These are phyloP conservation scores for Aureobasidium sp. DNA, from an alignment of 2,329 filamentous ascomycete species.

Conservation along the genomic window DNA sequence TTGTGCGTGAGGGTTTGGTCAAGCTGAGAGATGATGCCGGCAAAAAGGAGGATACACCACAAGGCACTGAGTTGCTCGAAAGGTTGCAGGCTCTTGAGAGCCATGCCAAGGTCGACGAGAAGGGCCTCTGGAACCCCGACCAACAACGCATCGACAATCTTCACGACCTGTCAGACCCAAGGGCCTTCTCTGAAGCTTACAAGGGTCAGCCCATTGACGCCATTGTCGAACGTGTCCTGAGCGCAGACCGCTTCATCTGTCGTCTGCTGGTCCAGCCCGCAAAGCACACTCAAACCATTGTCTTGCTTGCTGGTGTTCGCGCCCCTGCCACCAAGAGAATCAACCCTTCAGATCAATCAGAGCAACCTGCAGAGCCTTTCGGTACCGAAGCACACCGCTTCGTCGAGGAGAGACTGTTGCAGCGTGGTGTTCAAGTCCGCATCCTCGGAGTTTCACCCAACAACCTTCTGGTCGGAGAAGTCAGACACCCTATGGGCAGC, in stretches of 20 bases:
- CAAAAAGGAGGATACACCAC: constrained; percentile 78
- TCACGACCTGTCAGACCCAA: constrained; percentile 70
- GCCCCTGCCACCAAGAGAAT: constrained; percentile 82
- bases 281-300: constrained; percentile 82
- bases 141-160: constrained; percentile 62
- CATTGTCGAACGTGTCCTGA: constrained; percentile 83
- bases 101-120: constrained; percentile 66
- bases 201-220: constrained; percentile 74
- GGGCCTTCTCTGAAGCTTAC: constrained; percentile 68
- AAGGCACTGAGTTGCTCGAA: constrained; percentile 61
- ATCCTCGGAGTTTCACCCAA: constrained; percentile 84
- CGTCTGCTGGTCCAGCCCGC: constrained; percentile 71
- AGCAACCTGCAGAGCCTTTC: constrained; percentile 77
- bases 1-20: constrained; percentile 81
- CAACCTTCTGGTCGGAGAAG: constrained; percentile 77
- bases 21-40: constrained; percentile 93
- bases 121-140: constrained; percentile 69
- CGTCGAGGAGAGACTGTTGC: constrained; percentile 76
- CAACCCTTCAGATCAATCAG: constrained; percentile 66
- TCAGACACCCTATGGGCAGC: constrained; percentile 79
- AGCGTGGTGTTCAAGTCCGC: constrained; percentile 74
- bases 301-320: constrained; percentile 80
- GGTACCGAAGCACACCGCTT: constrained; percentile 84
- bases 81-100: constrained; percentile 68
- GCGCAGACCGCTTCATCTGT: constrained; percentile 80